Conservation (phyloP, 768 basidiomycete species). For the Podaxis sp. region DNA sequence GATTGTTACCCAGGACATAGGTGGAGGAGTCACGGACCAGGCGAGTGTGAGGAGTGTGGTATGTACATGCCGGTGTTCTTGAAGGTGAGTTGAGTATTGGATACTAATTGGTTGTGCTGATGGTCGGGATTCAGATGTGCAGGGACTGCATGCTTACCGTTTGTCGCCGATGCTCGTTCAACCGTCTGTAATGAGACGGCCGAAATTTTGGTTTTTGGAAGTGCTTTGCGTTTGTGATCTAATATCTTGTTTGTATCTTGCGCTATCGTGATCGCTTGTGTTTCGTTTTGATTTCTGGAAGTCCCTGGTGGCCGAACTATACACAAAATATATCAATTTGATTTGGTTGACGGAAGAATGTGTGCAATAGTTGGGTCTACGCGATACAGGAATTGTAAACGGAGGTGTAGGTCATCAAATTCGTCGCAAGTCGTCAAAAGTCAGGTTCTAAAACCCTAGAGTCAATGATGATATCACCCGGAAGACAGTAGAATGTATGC, state of each 20-base stretch:
- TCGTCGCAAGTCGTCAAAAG: background rate
- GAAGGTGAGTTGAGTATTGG: slow-evolving; percentile 38
- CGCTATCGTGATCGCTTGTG: background rate
- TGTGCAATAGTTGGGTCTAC: background rate
- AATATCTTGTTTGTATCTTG: background rate
- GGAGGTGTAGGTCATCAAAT: background rate
- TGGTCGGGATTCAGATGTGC: slow-evolving; percentile 13
- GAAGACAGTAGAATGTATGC: background rate
- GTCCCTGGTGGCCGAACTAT: background rate
- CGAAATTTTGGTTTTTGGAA: background rate
- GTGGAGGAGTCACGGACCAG: slow-evolving; percentile 48
- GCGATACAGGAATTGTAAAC: background rate
- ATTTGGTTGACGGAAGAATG: background rate
- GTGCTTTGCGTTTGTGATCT: background rate
- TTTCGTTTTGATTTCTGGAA: background rate
- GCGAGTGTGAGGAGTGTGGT: slow-evolving; percentile 47
- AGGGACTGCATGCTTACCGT: slow-evolving; percentile 17
- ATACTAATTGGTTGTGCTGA: background rate
- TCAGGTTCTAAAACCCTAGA: background rate
- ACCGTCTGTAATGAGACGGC: slow-evolving; percentile 6
- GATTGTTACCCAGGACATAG: slow-evolving; percentile 42
- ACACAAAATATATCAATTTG: background rate
- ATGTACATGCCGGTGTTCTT: slow-evolving; percentile 42
- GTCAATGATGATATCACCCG: background rate
- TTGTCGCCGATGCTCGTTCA: slow-evolving; percentile 19